Evolutionary conservation across 148 eudicot species (phyloP), one percentile per base, ranked within the genome.

Genomic region (Spergularia bocconei): DNA sequence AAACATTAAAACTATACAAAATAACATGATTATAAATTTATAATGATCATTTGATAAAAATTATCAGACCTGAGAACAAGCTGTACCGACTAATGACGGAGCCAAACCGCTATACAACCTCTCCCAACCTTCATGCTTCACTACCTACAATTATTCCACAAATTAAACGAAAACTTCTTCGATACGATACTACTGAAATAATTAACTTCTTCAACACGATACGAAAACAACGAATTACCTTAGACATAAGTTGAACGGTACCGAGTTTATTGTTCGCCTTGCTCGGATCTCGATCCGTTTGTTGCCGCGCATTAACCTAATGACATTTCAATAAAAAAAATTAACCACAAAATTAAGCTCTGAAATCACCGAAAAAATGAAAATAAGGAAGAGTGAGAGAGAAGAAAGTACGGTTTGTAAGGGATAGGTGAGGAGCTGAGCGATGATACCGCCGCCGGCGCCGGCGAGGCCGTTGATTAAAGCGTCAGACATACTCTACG

Each of bases 381-480:
- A 8, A 41, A 56, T 16, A 41, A 38, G 54, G 13, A 16, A 19
- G 48, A 41, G 33, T 6, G n/a, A 14, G 55, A 75, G 39, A 56
- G 57, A 44, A 58, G 54, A 48, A 16, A 6, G 54, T 83, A 91
- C 98, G 6, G 96, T 94, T 88, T 94, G 97, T 50, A 94, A 90
- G 67, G 98, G 98, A 67, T 90, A 94, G 23, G 98, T 94, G 85
- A 91, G 76, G 86, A 94, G 98, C 82, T 94, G 98, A 77, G 98
- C 98, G 74, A 94, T 91, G 84, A 91, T 94, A 25, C 98, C 98
- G 6, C 96, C 98, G 47, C 98, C 98, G 80, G 98, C 98, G 33
- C 98, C 98, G 86, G 98, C 91, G 78, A 94, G 84, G 41, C 97
- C 98, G 71, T 88, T 91, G 83, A 94, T 90, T 79, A 94, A 72